Percentiles rank a stretch among this genome's conserved stretches.
Conservation (phyloP, 2,329 filamentous ascomycete genomes). For the Lecanicillium sp. region DNA sequence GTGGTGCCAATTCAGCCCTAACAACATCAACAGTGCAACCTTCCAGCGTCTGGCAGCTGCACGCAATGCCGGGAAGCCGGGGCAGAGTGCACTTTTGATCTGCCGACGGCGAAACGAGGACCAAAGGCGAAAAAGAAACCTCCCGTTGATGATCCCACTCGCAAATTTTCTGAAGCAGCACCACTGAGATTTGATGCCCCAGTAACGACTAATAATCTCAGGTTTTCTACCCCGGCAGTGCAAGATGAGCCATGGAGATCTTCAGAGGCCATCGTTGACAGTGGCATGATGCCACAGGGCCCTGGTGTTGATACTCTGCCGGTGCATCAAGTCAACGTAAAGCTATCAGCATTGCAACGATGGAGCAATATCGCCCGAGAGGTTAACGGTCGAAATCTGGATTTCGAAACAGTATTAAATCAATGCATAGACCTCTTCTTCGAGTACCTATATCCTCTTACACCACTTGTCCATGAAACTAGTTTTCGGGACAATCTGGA, state of each 20-base stretch:
- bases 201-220: background rate
- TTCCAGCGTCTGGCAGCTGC: slow-evolving; percentile 21
- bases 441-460: slow-evolving; percentile 37
- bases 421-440: slow-evolving; percentile 36
- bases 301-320: background rate
- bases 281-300: background rate
- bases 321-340: background rate
- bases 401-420: slow-evolving; percentile 23
- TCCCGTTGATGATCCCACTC: background rate
- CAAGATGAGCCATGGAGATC: background rate
- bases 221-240: background rate
- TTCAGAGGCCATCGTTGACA: background rate
- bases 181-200: background rate
- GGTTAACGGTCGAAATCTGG: slow-evolving; percentile 21
- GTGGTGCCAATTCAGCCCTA: background rate
- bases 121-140: slow-evolving; percentile 27
- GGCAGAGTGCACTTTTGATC: slow-evolving; percentile 30
- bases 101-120: slow-evolving; percentile 32
- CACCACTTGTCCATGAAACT: slow-evolving; percentile 35
- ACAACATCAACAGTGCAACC: slow-evolving; percentile 23
- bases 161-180: background rate
- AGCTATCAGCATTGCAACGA: slow-evolving; percentile 22
- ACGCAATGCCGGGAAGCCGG: slow-evolving; percentile 28
- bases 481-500: slow-evolving; percentile 31
- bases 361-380: slow-evolving; percentile 24